Base-by-base conservation (phyloP, 2,329 filamentous ascomycete genomes). In the Colletotrichum melonis region DNA sequence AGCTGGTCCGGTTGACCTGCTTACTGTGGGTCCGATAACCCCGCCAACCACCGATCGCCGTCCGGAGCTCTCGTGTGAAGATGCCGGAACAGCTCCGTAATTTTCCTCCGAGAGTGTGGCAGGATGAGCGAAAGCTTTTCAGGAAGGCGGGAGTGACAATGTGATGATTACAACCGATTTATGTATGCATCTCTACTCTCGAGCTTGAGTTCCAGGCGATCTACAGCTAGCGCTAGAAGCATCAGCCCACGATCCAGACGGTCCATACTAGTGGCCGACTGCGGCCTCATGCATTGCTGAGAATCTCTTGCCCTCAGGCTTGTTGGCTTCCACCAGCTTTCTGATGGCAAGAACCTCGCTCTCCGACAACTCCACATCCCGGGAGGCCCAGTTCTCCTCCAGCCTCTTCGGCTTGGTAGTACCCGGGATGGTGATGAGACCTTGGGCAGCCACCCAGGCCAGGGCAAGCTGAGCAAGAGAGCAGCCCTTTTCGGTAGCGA, bases 341-440 rank as follows among this genome's bases (percentile, higher is more conserved):
- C 55, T 19, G 8, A 35, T 58, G 14, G 9, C 26, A 28, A 8
- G 19, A 11, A 58, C 76, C 58, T 86, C 84, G 26, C 82, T 81
- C 30, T 82, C 80, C 0, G 79, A 81, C 54, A 84, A 70, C 2
- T 82, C 79, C 55, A 84, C 75, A 12, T 83, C 76, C 30, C 71
- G 2, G 82, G 84, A 42, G 0, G 77, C 77, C 80, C 80, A 84
- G 67, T 85, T 86, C 66, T 85, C 81, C 58, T 84, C 82, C 7
- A 86, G 63, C 0, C 84, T 80, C 3, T 72, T 62, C 0, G 79
- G 69, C 74, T 85, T 86, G 0, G 84, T 86, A 0, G 84, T 86
- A 2, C 86, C 86, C 0, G 86, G 85, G 64, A 87, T 87, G 0
- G 85, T 78, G 72, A 88, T 85, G 77, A 85, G 77, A 1, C 81